A percentile compares a stretch with the other conserved stretches of the same genome.
phyloP scores from a whole-genome alignment of 495 filamentous ascomycete genomes.

The Daldinia bambusicola region DNA sequence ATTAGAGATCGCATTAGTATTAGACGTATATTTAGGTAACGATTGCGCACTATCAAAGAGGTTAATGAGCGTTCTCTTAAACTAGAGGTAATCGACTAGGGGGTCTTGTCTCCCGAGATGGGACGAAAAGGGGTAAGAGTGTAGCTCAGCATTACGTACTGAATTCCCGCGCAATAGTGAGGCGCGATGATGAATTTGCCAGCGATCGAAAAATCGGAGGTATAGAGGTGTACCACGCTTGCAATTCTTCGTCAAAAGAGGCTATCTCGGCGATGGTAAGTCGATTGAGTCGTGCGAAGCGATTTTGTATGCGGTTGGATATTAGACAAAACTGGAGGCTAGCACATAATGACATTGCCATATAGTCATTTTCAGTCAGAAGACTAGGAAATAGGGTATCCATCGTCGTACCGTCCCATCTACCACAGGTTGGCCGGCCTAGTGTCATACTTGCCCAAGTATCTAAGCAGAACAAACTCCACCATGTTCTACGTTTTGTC shows the following conservation, averaged over 20 bases:
- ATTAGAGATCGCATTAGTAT: slow-evolving; percentile 43
- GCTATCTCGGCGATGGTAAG: slow-evolving; percentile 36
- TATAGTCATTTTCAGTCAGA: slow-evolving; percentile 37
- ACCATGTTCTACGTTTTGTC: slow-evolving; percentile 44
- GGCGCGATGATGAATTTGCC: slow-evolving; percentile 34
- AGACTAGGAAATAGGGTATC: slow-evolving; percentile 40
- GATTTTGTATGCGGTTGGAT: slow-evolving; percentile 41
- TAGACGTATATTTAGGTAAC: slow-evolving; percentile 43
- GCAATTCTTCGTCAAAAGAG: slow-evolving; percentile 40
- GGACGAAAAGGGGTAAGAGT: not conserved
- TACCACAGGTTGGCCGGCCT: slow-evolving; percentile 38
- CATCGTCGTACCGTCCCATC: slow-evolving; percentile 39
- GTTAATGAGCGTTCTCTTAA: not conserved
- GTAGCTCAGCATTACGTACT: slow-evolving; percentile 1
- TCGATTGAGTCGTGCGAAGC: slow-evolving; percentile 39
- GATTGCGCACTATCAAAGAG: slow-evolving; percentile 22
- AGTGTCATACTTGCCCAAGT: slow-evolving; percentile 45
- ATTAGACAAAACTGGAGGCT: slow-evolving; percentile 41
- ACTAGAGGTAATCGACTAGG: not conserved
- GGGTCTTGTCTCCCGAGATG: not conserved
- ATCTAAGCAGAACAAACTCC: slow-evolving; percentile 46
- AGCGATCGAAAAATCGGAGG: slow-evolving; percentile 37
- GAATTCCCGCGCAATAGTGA: slow-evolving; percentile 42
- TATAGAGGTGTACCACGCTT: slow-evolving; percentile 36
- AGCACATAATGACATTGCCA: slow-evolving; percentile 33